Base-by-base conservation (phyloP, 129 eudicot species). In the Flaveria sonorensis region DNA sequence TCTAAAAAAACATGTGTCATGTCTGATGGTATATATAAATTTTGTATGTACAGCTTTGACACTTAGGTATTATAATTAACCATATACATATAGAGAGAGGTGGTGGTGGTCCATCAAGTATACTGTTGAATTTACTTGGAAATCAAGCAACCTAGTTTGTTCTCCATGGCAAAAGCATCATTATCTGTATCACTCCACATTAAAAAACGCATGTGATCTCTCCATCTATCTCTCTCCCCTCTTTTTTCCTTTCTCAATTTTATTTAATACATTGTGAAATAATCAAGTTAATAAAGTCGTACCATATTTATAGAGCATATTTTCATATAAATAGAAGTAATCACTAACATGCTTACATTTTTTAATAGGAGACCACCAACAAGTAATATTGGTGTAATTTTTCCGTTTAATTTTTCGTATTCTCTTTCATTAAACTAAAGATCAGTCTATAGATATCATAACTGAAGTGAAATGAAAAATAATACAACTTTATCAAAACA, bases 81-180 rank as follows among this genome's bases (percentile, higher is more conserved):
- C n/a, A 67, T 40, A 69, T 12, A 69, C 0, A 69, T 24, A 69
- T 9, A 47, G n/a, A 26, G 10, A 63, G 9, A 11, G 72, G 50
- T 77, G 84, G 84, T 70, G 91, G 92, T 81, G 94, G 93, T 82
- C 96, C 97, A 89, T 89, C 83, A 86, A 85, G 97, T 84, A 85
- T 75, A 76, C 79, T 46, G 79, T 84, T 86, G 79, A 89, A 75
- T 82, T 92, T 87, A 95, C 98, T 90, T 92, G 94, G 86, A 86
- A 81, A 85, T 88, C 94, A 90, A 92, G 98, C 90, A 88, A 88
- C 77, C 72, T 45, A 9, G 50, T 14, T 68, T 81, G 68, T 73
- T 75, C 78, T 76, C 88, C 88, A 88, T 88, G 83, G 77, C 81
- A 82, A 62, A 79, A 71, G 79, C 79, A 81, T 80, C 74, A 80